Evolutionary conservation across 352 stramenopile genomes (phyloP), one percentile per base, ranked within the genome.

Genomic region (Globisporangium echinulatum): DNA sequence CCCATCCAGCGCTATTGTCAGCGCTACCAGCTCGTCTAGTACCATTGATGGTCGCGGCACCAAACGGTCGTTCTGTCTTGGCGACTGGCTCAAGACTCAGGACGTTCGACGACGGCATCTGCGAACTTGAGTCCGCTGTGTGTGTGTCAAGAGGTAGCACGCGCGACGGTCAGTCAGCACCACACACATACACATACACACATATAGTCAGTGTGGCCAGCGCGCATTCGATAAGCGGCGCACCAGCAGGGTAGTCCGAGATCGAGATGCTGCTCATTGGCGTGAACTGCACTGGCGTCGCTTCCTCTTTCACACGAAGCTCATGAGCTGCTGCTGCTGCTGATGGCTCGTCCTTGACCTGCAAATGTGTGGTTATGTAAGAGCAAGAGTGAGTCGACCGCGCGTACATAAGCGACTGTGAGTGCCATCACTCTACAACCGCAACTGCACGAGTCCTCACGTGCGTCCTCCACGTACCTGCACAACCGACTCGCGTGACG

Each of bases 1-100:
- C 70, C 73, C 72, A 80, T 10, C 52, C 46, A 17, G 10, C 38
- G 15, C 39, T n/a, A 46, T 17, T 33, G 25, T 33, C 25, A 33
- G 25, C 25, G 25, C 25, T 33, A 33, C 25, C 25, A 33, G 25
- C 25, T 33, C 25, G 25, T 33, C 25, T 33, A 33, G 25, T 33
- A 3, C 25, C 25, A 33, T 3, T 33, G 25, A 33, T 1, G 25
- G 25, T 33, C 25, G 25, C 25, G 25, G 1, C 25, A 33, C 25
- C 25, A 33, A 33, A 33, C 25, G 25, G 25, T 25, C 47, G 48
- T 15, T 49, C 39, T 13, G 15, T 5, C 53, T 52, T 60, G 5
- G 52, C 10, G 4, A 60, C 37, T 13, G 46, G 59, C 1, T 64
- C 59, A 3, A 64, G 53, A 48, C 44, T 64, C 59, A 64, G 9